phyloP scores from a whole-genome alignment of 2,329 filamentous ascomycete genomes.

The Cladosporium austrohemisphaericum region DNA sequence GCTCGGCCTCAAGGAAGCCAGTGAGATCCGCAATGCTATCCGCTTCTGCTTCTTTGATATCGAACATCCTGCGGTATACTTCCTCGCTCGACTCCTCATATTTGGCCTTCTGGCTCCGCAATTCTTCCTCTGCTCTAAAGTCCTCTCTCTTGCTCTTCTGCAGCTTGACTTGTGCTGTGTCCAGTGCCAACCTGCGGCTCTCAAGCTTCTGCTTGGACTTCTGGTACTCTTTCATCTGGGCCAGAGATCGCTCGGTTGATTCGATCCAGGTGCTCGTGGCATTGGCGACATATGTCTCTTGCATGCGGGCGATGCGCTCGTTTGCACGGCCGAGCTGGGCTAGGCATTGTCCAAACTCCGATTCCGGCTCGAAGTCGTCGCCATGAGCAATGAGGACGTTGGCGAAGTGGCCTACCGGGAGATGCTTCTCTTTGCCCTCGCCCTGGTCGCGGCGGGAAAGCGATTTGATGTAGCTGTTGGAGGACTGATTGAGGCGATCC shows the following conservation, averaged over 20 bases:
- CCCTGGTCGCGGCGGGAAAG: constrained; percentile 77
- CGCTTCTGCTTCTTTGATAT: constrained; percentile 86
- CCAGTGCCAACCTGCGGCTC: constrained; percentile 80
- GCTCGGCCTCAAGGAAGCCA: constrained; percentile 79
- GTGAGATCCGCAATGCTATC: constrained; percentile 79
- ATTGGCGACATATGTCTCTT: constrained; percentile 75
- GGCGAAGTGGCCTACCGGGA: constrained; percentile 75
- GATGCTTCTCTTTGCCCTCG: constrained; percentile 82
- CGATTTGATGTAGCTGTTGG: constrained; percentile 82
- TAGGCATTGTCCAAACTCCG: constrained; percentile 85
- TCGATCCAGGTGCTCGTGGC: constrained; percentile 84
- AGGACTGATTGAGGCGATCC: constrained; percentile 82
- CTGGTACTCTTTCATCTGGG: constrained; percentile 98
- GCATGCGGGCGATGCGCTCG: constrained; percentile 78
- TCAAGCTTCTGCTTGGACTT: constrained; percentile 91
- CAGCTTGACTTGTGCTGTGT: constrained; percentile 84
- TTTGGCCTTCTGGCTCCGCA: constrained; percentile 86
- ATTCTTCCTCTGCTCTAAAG: constrained; percentile 87
- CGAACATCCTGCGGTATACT: constrained; percentile 86
- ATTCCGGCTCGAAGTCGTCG: constrained; percentile 87
- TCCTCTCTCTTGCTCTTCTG: constrained; percentile 93
- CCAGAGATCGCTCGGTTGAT: constrained; percentile 80
- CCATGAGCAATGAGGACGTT: constrained; percentile 83
- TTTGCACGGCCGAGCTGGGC: constrained; percentile 77
- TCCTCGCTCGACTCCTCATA: constrained; percentile 95